Percentiles rank a stretch among this genome's conserved stretches.
Evolutionary conservation across 1,139 yeast species (phyloP).

Genomic region (Wickerhamomyces sp.): DNA sequence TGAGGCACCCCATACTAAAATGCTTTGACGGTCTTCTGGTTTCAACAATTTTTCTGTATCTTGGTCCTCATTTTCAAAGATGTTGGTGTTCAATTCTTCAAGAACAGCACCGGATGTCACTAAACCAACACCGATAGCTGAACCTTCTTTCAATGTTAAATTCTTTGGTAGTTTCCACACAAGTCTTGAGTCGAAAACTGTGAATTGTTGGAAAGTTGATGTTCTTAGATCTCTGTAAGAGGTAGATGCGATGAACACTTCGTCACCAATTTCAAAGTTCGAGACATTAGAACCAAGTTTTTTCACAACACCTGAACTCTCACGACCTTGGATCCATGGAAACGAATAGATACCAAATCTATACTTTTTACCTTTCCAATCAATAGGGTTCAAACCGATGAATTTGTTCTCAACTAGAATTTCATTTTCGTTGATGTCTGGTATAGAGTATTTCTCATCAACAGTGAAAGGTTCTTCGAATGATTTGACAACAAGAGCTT

Average conservation of each 20-base stretch:
- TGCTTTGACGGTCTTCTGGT: conserved; percentile 18
- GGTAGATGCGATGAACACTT: conserved; percentile 39
- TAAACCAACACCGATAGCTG: conserved; percentile 43
- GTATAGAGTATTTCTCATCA: conserved; percentile 18
- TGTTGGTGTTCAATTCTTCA: conserved; percentile 27
- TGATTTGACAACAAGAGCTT: conserved; percentile 25
- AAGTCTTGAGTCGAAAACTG: conserved; percentile 38
- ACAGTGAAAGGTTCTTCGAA: conserved; percentile 25
- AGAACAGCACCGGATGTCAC: conserved; percentile 41
- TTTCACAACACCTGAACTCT: conserved; percentile 37
- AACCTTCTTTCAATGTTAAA: conserved; percentile 34
- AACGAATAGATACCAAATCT: conserved; percentile 42
- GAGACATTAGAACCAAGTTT: conserved; percentile 31
- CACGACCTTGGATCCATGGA: conserved; percentile 48
- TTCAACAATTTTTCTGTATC: conserved; percentile 7
- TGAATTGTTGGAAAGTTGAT: conserved; percentile 42
- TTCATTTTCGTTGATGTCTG: conserved; percentile 29
- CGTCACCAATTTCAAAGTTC: conserved; percentile 28
- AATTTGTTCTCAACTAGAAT: conserved; percentile 36
- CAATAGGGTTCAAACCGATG: conserved; percentile 43
- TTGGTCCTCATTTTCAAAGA: conserved; percentile 11
- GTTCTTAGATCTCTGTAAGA: conserved; percentile 42
- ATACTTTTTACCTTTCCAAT: conserved; percentile 47
- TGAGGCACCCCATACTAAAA: conserved; percentile 45
- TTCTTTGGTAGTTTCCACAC: conserved; percentile 36